These are phyloP conservation scores for Aspergillus fumigatus DNA, from an alignment of 2,329 filamentous ascomycete species.

Conservation along the genomic window DNA sequence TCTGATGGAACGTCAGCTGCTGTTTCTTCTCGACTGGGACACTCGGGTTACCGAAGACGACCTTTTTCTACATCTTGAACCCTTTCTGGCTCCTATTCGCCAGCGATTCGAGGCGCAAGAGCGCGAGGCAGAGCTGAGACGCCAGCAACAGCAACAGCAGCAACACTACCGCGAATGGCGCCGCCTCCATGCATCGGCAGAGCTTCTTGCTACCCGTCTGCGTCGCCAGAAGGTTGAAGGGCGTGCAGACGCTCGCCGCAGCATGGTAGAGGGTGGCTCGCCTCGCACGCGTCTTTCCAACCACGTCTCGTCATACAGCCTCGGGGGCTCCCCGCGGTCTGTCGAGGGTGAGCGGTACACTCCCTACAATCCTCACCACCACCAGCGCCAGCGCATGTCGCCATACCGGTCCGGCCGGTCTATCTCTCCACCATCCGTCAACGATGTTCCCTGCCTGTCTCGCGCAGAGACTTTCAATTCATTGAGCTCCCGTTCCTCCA, in stretches of 20 bases:
- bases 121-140: conserved; percentile 32
- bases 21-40: conserved; percentile 93
- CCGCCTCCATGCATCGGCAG: conserved; percentile 32
- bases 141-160: not conserved
- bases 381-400: conserved; percentile 27
- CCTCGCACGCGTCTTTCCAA: conserved; percentile 25
- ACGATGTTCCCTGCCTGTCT: conserved; percentile 41
- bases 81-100: conserved; percentile 83
- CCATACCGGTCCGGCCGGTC: conserved; percentile 34
- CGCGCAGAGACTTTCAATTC: conserved; percentile 39
- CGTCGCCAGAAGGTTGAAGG: conserved; percentile 34
- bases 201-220: conserved; percentile 32
- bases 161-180: conserved; percentile 32
- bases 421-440: conserved; percentile 41
- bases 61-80: conserved; percentile 79
- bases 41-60: conserved; percentile 79
- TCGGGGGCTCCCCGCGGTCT: conserved; percentile 27
- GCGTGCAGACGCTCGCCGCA: conserved; percentile 22
- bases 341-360: conserved; percentile 33
- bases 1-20: conserved; percentile 97
- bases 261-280: conserved; percentile 5
- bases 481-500: conserved; percentile 42
- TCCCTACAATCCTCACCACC: conserved; percentile 28
- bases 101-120: conserved; percentile 52
- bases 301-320: conserved; percentile 25